Conservation (phyloP, 768 basidiomycete species). For the Lentinula edodes region DNA sequence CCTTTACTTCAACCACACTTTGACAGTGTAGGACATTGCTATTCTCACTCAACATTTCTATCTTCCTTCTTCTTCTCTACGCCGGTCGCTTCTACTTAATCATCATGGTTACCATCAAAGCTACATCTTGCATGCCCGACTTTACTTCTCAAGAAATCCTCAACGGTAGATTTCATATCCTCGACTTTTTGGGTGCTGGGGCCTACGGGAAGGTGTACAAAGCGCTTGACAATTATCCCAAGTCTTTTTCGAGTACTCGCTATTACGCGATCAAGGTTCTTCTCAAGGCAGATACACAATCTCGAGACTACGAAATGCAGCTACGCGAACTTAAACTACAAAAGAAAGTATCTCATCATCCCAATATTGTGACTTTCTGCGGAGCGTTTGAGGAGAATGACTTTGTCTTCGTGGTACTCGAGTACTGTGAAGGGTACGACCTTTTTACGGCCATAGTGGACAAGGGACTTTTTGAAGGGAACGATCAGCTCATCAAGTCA, state of each 20-base stretch:
- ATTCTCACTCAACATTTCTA: not conserved
- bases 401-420: conserved; percentile 66
- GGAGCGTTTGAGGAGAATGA: conserved; percentile 53
- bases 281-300: conserved; percentile 46
- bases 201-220: conserved; percentile 76
- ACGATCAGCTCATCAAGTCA: conserved; percentile 56
- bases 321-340: conserved; percentile 64
- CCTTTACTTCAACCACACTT: conserved; percentile 2
- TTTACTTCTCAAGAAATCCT: conserved; percentile 3
- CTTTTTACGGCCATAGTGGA: conserved; percentile 65
- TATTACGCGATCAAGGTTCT: conserved; percentile 77
- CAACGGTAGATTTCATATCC: conserved; percentile 53
- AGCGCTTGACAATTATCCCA: conserved; percentile 42
- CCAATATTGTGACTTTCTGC: conserved; percentile 66
- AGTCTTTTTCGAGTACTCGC: conserved; percentile 25
- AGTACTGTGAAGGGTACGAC: conserved; percentile 55
- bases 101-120: not conserved
- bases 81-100: not conserved
- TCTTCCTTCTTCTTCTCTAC: not conserved
- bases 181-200: conserved; percentile 62
- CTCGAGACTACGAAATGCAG: conserved; percentile 53
- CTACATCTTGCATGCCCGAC: not conserved
- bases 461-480: conserved; percentile 44
- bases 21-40: conserved; percentile 3
- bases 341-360: conserved; percentile 43